Base-by-base conservation (phyloP, 352 stramenopile genomes). In the Phytophthora sp. region DNA sequence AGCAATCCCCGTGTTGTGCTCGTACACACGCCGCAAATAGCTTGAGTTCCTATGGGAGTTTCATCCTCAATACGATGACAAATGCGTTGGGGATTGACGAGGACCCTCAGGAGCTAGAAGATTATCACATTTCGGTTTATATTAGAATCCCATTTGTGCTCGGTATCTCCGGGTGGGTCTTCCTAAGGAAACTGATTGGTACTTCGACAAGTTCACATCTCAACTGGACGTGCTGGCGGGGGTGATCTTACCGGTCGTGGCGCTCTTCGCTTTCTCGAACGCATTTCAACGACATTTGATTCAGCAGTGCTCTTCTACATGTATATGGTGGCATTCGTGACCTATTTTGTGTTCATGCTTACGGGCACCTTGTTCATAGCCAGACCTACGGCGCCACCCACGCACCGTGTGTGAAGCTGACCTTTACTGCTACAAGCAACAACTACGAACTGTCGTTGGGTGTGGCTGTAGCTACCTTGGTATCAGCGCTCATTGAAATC, bases 371-470 rank as follows among this genome's bases (percentile, higher is more conserved):
- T 88, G 58, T 41, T 52, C 33, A 57, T 86, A 79, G 78, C 33
- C 50, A 60, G 31, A 35, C 16, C 18, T 56, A 67, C 24, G 79
- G 75, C 13, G 76, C 69, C n/a, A 75, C 60, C 4, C 87, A 89
- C 66, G 27, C 63, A 8, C 81, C 86, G 61, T 71, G 73, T 46
- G 66, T 73, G 12, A 77, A 77, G 26, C 71, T 90, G 7, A 75
- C 81, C 23, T 90, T 95, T 63, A 93, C 88, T 30, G 82, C 83
- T n/a, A 87, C 80, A n/a, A 93, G 83, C 69, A 95, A 93, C 80
- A 93, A 93, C 69, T 95, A 91, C 64, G 86, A 93, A 59, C 62
- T 94, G 41, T 87, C 82, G 27, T 68, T 91, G 26, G 86, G 81
- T 6, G 74, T 92, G 31, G 80, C 84, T 2, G 81, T 93, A 4